phyloP scores from a whole-genome alignment of 306 rosid genomes.

The Crotalaria pallida region DNA sequence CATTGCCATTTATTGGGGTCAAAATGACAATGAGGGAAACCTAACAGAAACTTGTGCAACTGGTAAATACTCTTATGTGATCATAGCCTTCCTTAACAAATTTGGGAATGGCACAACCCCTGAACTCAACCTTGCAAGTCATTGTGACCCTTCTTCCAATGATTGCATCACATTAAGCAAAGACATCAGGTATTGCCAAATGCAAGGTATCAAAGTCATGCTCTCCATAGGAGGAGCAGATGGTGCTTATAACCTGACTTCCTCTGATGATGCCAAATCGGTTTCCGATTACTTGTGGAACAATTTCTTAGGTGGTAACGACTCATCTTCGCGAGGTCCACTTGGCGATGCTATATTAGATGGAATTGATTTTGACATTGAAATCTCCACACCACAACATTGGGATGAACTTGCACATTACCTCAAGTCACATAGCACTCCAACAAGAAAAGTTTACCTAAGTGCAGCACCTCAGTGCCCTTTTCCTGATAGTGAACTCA shows the following conservation, averaged over 20 bases:
- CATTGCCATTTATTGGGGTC: constrained; percentile 48
- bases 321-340: constrained; percentile 32
- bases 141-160: constrained; percentile 22
- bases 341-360: constrained; percentile 41
- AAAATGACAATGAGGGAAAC: constrained; percentile 29
- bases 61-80: constrained; percentile 26
- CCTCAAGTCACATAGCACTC: constrained; percentile 1
- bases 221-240: constrained; percentile 32
- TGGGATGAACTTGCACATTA: background rate
- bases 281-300: constrained; percentile 40
- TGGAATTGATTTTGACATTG: constrained; percentile 39
- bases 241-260: constrained; percentile 23
- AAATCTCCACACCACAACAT: background rate
- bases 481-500: constrained; percentile 32
- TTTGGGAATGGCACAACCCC: constrained; percentile 13
- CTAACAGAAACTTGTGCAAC: constrained; percentile 38
- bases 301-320: constrained; percentile 40
- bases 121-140: constrained; percentile 28
- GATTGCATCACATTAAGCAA: constrained; percentile 18
- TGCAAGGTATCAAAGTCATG: constrained; percentile 34
- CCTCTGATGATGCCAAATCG: constrained; percentile 28
- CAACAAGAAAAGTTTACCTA: constrained; percentile 12
- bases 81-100: constrained; percentile 18
- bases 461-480: constrained; percentile 50
- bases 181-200: constrained; percentile 37